phyloP scores from a whole-genome alignment of 2,329 filamentous ascomycete genomes.

The Sclerotinia glacialis region DNA sequence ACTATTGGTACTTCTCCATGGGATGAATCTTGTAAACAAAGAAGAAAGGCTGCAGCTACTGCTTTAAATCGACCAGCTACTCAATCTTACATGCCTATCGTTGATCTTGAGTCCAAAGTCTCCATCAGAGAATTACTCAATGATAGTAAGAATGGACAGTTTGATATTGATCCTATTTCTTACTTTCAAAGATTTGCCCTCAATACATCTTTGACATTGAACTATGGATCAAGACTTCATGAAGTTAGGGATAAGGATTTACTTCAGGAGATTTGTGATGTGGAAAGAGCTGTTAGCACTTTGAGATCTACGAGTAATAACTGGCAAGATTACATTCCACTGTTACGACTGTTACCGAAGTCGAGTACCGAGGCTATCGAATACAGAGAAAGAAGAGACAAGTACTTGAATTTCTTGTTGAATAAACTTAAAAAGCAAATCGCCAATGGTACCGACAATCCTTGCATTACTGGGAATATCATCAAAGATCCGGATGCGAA shows the following conservation, averaged over 20 bases:
- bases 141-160: slow-evolving; percentile 59
- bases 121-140: slow-evolving; percentile 70
- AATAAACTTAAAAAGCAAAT: slow-evolving; percentile 60
- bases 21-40: slow-evolving; percentile 75
- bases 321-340: slow-evolving; percentile 80
- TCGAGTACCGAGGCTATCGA: slow-evolving; percentile 61
- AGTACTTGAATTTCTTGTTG: slow-evolving; percentile 59
- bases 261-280: slow-evolving; percentile 69
- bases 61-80: slow-evolving; percentile 74
- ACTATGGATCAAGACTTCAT: slow-evolving; percentile 71
- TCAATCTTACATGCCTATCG: slow-evolving; percentile 77
- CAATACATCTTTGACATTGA: slow-evolving; percentile 73
- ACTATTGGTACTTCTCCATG: slow-evolving; percentile 83
- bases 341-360: slow-evolving; percentile 63
- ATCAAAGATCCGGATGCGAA: slow-evolving; percentile 59
- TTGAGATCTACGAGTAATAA: slow-evolving; percentile 79
- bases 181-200: slow-evolving; percentile 75
- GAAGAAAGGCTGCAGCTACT: slow-evolving; percentile 75
- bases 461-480: slow-evolving; percentile 69
- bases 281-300: slow-evolving; percentile 73
- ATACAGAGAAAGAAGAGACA: slow-evolving; percentile 66
- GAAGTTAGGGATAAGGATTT: slow-evolving; percentile 66
- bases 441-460: slow-evolving; percentile 60
- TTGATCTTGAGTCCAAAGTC: slow-evolving; percentile 70
- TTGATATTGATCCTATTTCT: slow-evolving; percentile 66